These are phyloP conservation scores for Populus hybrid DNA, from an alignment of 441 rosid species.

Conservation along the genomic window DNA sequence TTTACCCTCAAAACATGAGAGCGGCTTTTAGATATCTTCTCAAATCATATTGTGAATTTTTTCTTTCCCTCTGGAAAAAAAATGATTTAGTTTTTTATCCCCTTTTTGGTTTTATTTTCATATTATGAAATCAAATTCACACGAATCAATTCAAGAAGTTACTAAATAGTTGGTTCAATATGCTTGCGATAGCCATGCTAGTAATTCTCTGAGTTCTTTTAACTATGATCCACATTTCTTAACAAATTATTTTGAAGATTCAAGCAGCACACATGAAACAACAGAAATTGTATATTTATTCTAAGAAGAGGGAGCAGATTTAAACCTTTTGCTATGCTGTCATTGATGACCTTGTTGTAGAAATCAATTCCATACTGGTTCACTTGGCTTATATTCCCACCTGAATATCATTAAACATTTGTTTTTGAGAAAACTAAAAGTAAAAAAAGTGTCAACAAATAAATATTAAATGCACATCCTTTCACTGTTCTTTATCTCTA, in stretches of 20 bases:
- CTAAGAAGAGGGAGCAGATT: neutral
- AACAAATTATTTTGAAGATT: too few relatives aligned
- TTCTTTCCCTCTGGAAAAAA: neutral
- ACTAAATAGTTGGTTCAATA: neutral
- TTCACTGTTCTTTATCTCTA: neutral
- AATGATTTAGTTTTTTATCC: neutral
- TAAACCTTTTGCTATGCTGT: slow-evolving; percentile 35
- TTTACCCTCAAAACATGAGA: neutral
- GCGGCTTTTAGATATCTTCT: neutral
- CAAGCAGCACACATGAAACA: too few relatives aligned
- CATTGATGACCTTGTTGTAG: slow-evolving; percentile 37
- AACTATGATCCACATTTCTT: too few relatives aligned
- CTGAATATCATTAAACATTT: neutral
- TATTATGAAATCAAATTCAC: neutral
- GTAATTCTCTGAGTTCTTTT: too few relatives aligned
- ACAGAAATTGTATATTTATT: neutral
- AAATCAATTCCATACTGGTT: neutral
- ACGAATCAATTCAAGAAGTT: neutral
- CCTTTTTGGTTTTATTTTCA: neutral
- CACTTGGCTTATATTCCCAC: neutral
- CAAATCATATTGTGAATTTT: neutral
- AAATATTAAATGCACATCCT: neutral
- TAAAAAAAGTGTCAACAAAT: neutral
- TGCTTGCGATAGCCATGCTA: too few relatives aligned
- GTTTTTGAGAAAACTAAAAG: neutral